phyloP scores from a whole-genome alignment of 2,329 filamentous ascomycete genomes.

The Xylaria sp. region DNA sequence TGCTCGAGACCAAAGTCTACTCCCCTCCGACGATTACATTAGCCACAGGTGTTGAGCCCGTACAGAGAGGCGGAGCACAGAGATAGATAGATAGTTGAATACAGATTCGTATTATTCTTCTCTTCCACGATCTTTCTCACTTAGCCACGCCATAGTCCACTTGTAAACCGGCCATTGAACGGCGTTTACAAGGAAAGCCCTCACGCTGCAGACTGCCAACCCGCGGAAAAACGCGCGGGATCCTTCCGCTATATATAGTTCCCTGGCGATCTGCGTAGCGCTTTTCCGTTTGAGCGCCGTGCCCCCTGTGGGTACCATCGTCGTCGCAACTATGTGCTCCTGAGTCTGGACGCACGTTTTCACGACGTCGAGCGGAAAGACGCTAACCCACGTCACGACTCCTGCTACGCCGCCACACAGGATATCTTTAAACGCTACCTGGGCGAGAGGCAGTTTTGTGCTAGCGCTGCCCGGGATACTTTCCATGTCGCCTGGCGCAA shows the following conservation, averaged over 20 bases:
- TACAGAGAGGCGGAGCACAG: no score
- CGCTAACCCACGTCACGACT: constrained; percentile 84
- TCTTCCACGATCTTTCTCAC: constrained; percentile 39
- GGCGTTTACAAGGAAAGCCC: constrained; percentile 92
- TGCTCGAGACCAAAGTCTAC: no score
- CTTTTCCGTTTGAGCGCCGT: constrained; percentile 46
- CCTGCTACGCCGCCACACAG: constrained; percentile 88
- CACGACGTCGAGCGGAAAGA: constrained; percentile 90
- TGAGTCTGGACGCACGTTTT: constrained; percentile 93
- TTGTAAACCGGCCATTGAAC: constrained; percentile 94
- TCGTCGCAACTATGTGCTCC: constrained; percentile 33
- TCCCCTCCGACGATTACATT: no score
- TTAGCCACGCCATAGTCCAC: constrained; percentile 74
- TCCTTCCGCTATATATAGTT: constrained; percentile 70
- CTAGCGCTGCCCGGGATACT: neutral
- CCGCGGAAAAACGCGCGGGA: constrained; percentile 71
- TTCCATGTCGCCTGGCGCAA: neutral
- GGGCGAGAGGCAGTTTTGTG: constrained; percentile 34
- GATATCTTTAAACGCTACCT: constrained; percentile 68
- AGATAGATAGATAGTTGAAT: neutral
- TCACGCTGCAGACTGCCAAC: constrained; percentile 78
- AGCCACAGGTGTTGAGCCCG: no score
- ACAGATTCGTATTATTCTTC: constrained; percentile 20
- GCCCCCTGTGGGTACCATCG: constrained; percentile 41
- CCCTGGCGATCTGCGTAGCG: constrained; percentile 67